Evolutionary conservation across 73 alveolate genomes (phyloP).

Genomic region (Tetrahymena elliotti): DNA sequence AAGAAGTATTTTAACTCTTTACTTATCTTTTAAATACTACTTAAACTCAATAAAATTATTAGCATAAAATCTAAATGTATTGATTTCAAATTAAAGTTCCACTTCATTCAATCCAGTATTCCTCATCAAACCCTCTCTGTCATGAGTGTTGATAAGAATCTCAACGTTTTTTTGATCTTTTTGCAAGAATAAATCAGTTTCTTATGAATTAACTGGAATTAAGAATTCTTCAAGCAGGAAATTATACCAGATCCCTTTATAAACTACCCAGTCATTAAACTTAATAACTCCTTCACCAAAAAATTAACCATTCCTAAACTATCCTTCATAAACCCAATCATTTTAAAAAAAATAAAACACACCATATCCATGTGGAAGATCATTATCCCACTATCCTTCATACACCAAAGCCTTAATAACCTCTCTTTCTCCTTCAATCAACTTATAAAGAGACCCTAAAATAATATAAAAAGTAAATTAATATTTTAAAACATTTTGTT

Average conservation of each 20-base stretch:
- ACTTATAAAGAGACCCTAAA: not conserved
- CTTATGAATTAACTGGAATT: not conserved
- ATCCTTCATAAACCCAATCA: not conserved
- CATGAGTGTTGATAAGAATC: not conserved
- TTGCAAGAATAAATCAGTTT: not conserved
- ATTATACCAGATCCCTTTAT: not conserved
- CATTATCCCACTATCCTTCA: not conserved
- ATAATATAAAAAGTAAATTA: too few relatives aligned
- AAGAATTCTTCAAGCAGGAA: not conserved
- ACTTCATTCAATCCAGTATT: not conserved
- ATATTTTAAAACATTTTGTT: too few relatives aligned
- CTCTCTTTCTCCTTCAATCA: not conserved
- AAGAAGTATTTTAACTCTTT: not conserved
- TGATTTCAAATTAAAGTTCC: not conserved
- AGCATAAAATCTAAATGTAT: not conserved
- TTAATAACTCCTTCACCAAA: not conserved
- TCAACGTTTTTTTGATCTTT: not conserved
- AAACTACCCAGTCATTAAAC: not conserved
- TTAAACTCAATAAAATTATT: not conserved
- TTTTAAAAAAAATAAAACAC: not conserved
- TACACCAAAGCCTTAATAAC: not conserved
- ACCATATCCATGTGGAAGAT: not conserved
- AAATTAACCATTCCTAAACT: not conserved
- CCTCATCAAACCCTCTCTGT: not conserved
- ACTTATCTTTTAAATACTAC: not conserved